Base-by-base conservation (phyloP, 2,329 filamentous ascomycete genomes). In the Alternaria sp. region DNA sequence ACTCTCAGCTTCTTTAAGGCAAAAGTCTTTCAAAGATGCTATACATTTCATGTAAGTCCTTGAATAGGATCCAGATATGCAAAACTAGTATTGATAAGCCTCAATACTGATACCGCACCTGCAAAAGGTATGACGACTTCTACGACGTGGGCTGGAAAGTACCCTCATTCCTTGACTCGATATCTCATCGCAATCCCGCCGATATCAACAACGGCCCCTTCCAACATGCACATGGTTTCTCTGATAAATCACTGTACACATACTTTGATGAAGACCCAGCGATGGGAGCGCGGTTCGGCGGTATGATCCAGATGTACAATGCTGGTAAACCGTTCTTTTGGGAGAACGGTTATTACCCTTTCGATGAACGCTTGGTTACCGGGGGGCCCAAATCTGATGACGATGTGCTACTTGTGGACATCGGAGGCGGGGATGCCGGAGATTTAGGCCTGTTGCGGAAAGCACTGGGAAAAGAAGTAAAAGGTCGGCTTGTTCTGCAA, bases 221-320 rank as follows among this genome's bases (percentile, higher is more conserved):
- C 6, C 60, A 63, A 32, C 48, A 63, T 46, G 60, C 60, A 1
- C 20, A 62, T 30, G 48, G 55, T 28, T 51, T 59, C 9, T 53
- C 60, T 9, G 40, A 49, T 2, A 49, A 49, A 1, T 49, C 46
- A 3, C 12, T 49, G 2, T 49, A 49, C 30, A 49, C 46, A 3
- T 59, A 59, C 48, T 62, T 62, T 22, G 30, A 49, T 28, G 60
- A 62, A 55, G 54, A 62, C 16, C 11, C 60, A 27, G 60, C n/a
- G 1, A 62, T 62, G 60, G 56, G 46, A 3, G 25, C 43, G 16
- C 60, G 56, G 6, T 62, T 62, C 36, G 60, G 56, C 14, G 60
- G 60, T 3, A 62, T 62, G 60, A 62, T 62, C 10, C 60, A 62
- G 14, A 59, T 59, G 60, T 59, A 63, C 43, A 63, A 63, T 16